phyloP scores from a whole-genome alignment of 1,139 yeast species.

The Candida frijolesensis region DNA sequence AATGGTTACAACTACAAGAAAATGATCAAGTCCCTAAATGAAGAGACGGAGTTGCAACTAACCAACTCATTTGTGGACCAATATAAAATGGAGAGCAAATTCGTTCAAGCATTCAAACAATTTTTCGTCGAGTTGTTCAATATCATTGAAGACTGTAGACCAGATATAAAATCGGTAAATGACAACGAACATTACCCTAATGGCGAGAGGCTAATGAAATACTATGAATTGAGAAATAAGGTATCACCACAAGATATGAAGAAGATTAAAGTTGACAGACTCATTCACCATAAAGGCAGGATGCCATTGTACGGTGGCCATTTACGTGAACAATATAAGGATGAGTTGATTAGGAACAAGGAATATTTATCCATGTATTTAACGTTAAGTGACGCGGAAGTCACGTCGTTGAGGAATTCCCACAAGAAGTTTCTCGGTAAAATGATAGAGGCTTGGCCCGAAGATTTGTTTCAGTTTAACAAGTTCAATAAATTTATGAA shows the following conservation, averaged over 20 bases:
- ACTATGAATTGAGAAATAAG: constrained; percentile 19
- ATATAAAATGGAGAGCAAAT: constrained; percentile 21
- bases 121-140: constrained; percentile 23
- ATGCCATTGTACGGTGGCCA: constrained; percentile 39
- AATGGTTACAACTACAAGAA: constrained; percentile 26
- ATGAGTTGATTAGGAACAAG: constrained; percentile 32
- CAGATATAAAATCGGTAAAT: constrained; percentile 25
- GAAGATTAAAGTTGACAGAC: constrained; percentile 4
- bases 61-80: constrained; percentile 17
- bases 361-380: constrained; percentile 25
- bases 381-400: constrained; percentile 24
- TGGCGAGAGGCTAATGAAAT: constrained; percentile 21
- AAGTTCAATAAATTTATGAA: constrained; percentile 31
- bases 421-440: constrained; percentile 22
- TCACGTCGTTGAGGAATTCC: constrained; percentile 21
- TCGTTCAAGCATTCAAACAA: constrained; percentile 18
- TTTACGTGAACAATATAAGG: constrained; percentile 32
- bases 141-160: constrained; percentile 24
- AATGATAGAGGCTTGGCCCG: constrained; percentile 27
- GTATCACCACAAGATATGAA: constrained; percentile 11
- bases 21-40: constrained; percentile 10
- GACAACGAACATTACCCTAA: constrained; percentile 30
- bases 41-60: constrained; percentile 10
- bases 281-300: constrained; percentile 23
- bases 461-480: constrained; percentile 21